Percentiles rank a stretch among this genome's conserved stretches.
Evolutionary conservation across 352 stramenopile genomes (phyloP).

Genomic region (Aphanomyces euteiches): DNA sequence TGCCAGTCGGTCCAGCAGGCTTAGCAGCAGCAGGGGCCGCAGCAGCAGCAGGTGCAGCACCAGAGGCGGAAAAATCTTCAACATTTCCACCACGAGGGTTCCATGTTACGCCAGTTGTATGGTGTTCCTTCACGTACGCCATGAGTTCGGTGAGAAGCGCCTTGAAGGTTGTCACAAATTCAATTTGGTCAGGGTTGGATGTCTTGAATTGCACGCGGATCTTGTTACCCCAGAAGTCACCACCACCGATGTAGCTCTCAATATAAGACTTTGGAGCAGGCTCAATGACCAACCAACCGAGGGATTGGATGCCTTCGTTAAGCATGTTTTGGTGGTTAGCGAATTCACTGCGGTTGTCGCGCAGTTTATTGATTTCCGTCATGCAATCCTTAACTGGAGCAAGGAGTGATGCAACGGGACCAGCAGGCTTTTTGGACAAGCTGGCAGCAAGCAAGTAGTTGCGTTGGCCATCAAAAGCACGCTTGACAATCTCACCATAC

Average conservation of each 20-base stretch:
- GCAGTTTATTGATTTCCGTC: constrained; percentile 74
- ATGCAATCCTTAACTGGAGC: constrained; percentile 70
- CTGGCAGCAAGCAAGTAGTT: constrained; percentile 90
- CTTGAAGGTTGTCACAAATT: constrained; percentile 94
- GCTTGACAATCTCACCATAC: constrained; percentile 80
- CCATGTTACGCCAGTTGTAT: constrained; percentile 93
- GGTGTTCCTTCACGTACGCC: constrained; percentile 92
- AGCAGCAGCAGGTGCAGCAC: constrained; percentile 30
- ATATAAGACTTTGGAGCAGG: constrained; percentile 91
- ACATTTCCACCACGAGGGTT: constrained; percentile 83
- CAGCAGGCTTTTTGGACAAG: constrained; percentile 88
- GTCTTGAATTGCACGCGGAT: constrained; percentile 96
- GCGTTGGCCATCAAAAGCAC: constrained; percentile 87
- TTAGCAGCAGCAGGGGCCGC: constrained; percentile 34
- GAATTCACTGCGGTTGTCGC: constrained; percentile 79
- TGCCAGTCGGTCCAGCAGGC: constrained; percentile 47
- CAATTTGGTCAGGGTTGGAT: constrained; percentile 85
- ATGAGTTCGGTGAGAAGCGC: constrained; percentile 87
- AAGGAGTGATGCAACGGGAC: constrained; percentile 62
- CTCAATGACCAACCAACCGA: constrained; percentile 77
- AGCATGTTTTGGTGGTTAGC: constrained; percentile 87
- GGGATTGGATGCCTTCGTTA: constrained; percentile 78
- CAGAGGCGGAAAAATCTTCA: constrained; percentile 39
- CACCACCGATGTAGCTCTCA: constrained; percentile 92
- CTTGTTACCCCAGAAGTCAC: constrained; percentile 97